Conservation (phyloP, 495 filamentous ascomycete species). For the Xylaria palmicola region DNA sequence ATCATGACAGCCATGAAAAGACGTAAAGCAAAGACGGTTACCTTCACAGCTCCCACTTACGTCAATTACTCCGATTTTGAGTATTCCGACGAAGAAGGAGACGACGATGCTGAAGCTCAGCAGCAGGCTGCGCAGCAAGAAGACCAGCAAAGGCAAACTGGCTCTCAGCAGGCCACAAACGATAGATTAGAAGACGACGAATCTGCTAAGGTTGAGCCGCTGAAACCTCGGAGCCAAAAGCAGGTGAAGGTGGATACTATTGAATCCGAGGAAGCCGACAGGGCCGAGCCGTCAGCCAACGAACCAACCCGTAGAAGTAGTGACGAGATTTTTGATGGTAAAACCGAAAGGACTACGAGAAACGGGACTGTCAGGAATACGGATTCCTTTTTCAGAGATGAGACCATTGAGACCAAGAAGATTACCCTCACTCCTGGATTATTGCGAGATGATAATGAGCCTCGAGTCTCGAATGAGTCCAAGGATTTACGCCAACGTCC, state of each 20-base stretch:
- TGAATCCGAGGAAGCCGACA: slow-evolving; percentile 34
- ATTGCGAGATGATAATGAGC: slow-evolving; percentile 78
- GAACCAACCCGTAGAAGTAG: slow-evolving; percentile 49
- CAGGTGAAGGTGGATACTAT: slow-evolving; percentile 42
- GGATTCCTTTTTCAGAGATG: slow-evolving; percentile 96
- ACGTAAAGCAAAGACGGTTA: slow-evolving; percentile 83
- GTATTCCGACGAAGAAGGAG: slow-evolving; percentile 85
- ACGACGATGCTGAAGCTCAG: slow-evolving; percentile 51
- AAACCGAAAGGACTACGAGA: slow-evolving; percentile 61
- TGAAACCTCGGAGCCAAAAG: slow-evolving; percentile 41
- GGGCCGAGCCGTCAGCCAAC: slow-evolving; percentile 5
- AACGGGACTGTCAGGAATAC: slow-evolving; percentile 85
- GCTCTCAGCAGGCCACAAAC: slow-evolving; percentile 29
- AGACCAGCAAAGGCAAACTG: slow-evolving; percentile 26
- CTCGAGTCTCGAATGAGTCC: slow-evolving; percentile 58
- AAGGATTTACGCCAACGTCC: slow-evolving; percentile 57
- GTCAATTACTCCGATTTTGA: slow-evolving; percentile 89
- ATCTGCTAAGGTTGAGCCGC: slow-evolving; percentile 49
- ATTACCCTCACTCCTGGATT: slow-evolving; percentile 95
- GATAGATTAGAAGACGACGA: slow-evolving; percentile 43
- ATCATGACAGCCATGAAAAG: slow-evolving; percentile 87
- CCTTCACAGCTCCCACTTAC: slow-evolving; percentile 83
- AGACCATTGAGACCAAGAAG: slow-evolving; percentile 91
- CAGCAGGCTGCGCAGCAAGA: slow-evolving; percentile 37
- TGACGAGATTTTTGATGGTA: slow-evolving; percentile 68